Conservation (phyloP, 306 rosid species). For the Cucumis melo region DNA sequence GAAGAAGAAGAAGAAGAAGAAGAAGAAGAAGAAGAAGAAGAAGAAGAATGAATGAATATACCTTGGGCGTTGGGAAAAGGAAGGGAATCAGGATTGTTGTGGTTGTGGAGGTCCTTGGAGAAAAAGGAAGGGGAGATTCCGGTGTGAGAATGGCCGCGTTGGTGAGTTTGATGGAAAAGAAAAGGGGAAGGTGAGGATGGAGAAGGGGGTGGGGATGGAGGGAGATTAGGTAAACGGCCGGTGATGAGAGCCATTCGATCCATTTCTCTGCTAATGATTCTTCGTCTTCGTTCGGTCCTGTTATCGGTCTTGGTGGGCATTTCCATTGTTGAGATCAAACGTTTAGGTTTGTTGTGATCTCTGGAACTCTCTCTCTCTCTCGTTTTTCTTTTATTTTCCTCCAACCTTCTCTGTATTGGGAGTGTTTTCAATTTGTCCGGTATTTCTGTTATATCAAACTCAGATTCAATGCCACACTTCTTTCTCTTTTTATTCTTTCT, state of each 20-base stretch:
- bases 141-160: conserved; percentile 5
- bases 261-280: conserved; percentile 36
- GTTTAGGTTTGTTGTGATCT: too few species aligned
- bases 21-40: too few species aligned
- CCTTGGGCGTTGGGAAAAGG: background rate
- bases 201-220: conserved; percentile 20
- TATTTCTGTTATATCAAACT: too few species aligned
- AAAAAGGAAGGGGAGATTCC: background rate
- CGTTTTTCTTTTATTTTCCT: too few species aligned
- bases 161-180: background rate
- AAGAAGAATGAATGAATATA: background rate
- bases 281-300: conserved; percentile 40
- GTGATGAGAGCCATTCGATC: conserved; percentile 66
- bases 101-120: background rate
- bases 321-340: background rate
- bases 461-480: too few species aligned
- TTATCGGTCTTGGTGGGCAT: conserved; percentile 25
- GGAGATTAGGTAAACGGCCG: conserved; percentile 31
- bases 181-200: background rate
- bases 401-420: too few species aligned
- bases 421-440: too few species aligned
- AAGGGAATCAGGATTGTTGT: background rate
- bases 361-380: too few species aligned
- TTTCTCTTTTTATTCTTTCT: too few species aligned
- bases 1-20: too few species aligned